Base-by-base conservation (phyloP, 1,139 yeast genomes). In the Diutina neorugosa region DNA sequence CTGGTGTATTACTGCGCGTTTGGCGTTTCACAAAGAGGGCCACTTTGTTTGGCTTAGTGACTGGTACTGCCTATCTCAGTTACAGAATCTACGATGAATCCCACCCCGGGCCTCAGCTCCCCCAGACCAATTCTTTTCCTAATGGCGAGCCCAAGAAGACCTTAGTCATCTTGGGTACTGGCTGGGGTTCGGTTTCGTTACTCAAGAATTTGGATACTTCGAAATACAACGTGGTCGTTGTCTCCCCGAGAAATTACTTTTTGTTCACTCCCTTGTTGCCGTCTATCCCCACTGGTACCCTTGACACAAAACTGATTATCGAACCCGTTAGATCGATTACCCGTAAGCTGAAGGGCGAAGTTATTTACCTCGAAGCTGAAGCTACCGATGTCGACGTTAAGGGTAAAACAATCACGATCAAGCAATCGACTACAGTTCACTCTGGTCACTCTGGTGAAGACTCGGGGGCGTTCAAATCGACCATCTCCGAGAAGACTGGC, bases 201-300 rank as follows among this genome's bases (percentile, higher is more conserved):
- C 76, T 91, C 69, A 90, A 89, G 73, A 81, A 84, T 66, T 76
- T 91, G 67, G 96, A 91, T 67, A 85, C 96, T 52, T 74, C 91
- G 51, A 73, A 84, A 66, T 91, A 90, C 72, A 88, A 91, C 66
- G 96, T 91, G 54, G 83, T 88, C 54, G 84, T 91, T 54, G 86
- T 91, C 52, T 88, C 96, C 42, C 97, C 98, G 57, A 82, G 97
- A 73, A 90, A 90, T 77, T 90, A 89, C 76, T 91, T 91, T 71
- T 76, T 91, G 63, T 91, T 90, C 77, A 90, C 97, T 51, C 97
- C 98, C 11, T 75, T 91, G 66, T 78, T 91, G 63, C 97, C 97
- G 51, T 86, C 96, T 27, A 86, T 91, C 60, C 96, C 97, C 53
- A 90, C 96, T 51, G 97, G 97, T 57, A 86, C 96, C 52, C 82